phyloP scores from a whole-genome alignment of 768 basidiomycete species.

The Coprinopsis strossmayeri region DNA sequence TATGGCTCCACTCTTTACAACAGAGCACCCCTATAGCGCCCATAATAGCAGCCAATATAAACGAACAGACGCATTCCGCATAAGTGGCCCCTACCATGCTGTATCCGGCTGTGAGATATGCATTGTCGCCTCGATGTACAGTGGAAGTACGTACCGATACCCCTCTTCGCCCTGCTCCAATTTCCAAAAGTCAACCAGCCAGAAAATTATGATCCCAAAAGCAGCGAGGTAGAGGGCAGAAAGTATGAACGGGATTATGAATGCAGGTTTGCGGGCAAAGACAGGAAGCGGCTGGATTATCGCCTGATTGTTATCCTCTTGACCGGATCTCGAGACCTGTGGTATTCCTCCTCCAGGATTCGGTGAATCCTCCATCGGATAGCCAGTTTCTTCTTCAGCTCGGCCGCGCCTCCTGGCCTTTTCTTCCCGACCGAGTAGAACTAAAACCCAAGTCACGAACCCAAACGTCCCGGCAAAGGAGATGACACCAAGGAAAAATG shows the following conservation, averaged over 20 bases:
- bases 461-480: neutral
- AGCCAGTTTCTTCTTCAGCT: too few species aligned
- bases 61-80: neutral
- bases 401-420: too few species aligned
- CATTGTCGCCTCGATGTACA: too few species aligned
- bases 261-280: neutral
- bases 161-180: neutral
- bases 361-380: neutral
- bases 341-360: neutral
- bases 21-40: neutral
- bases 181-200: neutral
- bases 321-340: too few species aligned
- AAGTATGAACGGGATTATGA: conserved; percentile 2
- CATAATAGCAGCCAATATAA: neutral
- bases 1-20: too few species aligned
- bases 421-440: neutral
- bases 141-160: too few species aligned
- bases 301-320: neutral
- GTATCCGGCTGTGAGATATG: too few species aligned
- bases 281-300: neutral
- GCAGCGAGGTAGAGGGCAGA: neutral
- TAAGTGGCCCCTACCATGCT: neutral
- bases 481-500: neutral
- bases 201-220: neutral
- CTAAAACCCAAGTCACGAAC: neutral